phyloP scores from a whole-genome alignment of 306 rosid genomes.

The Spatholobus suberectus region DNA sequence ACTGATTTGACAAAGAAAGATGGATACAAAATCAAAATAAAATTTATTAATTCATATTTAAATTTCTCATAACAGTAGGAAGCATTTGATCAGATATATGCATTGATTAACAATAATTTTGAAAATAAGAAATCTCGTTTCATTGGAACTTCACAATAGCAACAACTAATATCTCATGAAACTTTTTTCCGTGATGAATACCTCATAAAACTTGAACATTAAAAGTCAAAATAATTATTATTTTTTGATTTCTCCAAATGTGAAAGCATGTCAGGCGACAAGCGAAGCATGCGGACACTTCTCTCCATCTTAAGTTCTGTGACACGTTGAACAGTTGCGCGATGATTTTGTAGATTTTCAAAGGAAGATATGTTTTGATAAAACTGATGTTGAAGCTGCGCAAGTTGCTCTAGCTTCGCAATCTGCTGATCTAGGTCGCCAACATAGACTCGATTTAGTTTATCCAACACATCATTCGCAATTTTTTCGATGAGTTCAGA shows the following conservation, averaged over 20 bases:
- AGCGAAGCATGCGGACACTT: slow-evolving; percentile 50
- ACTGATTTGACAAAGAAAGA: too few species aligned
- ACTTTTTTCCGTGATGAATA: too few species aligned
- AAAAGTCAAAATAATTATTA: neutral
- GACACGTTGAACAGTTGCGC: slow-evolving; percentile 27
- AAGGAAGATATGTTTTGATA: neutral
- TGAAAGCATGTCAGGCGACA: slow-evolving; percentile 50
- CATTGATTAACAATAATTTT: neutral
- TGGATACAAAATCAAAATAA: too few species aligned
- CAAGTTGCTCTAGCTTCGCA: slow-evolving; percentile 43
- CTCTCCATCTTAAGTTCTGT: slow-evolving; percentile 50
- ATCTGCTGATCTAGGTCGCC: slow-evolving; percentile 44
- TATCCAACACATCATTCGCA: slow-evolving; percentile 43
- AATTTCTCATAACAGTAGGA: neutral
- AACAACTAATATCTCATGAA: neutral
- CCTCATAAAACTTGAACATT: neutral
- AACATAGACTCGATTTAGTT: slow-evolving; percentile 39
- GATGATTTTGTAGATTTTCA: neutral
- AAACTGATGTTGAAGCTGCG: slow-evolving; percentile 33
- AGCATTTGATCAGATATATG: too few species aligned
- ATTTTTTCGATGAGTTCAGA: slow-evolving; percentile 44
- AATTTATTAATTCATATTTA: neutral
- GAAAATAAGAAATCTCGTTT: neutral
- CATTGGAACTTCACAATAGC: neutral
- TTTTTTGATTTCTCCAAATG: neutral